phyloP scores from a whole-genome alignment of 306 rosid genomes.

The Acacia melanoxylon region DNA sequence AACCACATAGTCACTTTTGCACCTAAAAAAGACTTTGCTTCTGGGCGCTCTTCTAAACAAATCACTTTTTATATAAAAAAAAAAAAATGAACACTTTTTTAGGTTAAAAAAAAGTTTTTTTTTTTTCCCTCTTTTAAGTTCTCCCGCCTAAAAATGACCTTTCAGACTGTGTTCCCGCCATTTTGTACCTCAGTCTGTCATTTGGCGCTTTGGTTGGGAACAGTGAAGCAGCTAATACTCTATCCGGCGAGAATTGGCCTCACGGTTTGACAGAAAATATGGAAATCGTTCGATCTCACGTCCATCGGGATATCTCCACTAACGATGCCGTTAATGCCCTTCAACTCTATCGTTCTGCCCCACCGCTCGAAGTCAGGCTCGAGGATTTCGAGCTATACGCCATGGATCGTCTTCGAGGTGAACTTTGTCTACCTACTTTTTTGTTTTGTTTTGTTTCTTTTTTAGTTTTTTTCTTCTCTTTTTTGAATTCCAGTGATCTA shows the following conservation, averaged over 20 bases:
- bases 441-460: background rate
- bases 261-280: constrained; percentile 37
- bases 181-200: constrained; percentile 11
- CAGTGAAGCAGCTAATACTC: constrained; percentile 14
- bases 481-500: constrained; percentile 18
- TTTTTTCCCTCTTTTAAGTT: background rate
- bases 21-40: too few relatives aligned
- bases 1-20: too few relatives aligned
- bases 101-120: too few relatives aligned
- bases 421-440: background rate
- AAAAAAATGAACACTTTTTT: too few relatives aligned
- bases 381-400: constrained; percentile 92
- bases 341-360: constrained; percentile 83
- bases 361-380: constrained; percentile 77
- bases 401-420: constrained; percentile 93
- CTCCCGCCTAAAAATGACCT: background rate
- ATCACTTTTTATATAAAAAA: too few relatives aligned
- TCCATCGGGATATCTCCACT: constrained; percentile 39
- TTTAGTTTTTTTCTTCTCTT: background rate
- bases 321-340: constrained; percentile 41
- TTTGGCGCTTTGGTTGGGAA: constrained; percentile 44
- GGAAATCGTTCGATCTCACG: constrained; percentile 60
- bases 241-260: background rate
- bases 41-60: too few relatives aligned
- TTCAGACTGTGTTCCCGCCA: constrained; percentile 56